Evolutionary conservation across 1,284 basidiomycete genomes (phyloP).

Genomic region (Ganoderma lingzhi): DNA sequence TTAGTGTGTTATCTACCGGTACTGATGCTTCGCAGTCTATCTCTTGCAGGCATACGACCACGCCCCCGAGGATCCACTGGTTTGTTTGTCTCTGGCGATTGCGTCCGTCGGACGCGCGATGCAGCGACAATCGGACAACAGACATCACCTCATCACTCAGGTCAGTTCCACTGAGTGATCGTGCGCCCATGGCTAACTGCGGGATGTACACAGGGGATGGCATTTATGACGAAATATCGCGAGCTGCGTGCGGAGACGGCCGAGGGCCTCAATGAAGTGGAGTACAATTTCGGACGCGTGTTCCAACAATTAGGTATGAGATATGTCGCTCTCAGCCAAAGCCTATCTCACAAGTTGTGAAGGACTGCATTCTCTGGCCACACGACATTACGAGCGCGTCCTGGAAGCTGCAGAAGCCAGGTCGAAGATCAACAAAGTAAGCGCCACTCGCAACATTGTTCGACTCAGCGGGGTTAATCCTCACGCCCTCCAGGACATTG

Average conservation of each 20-base stretch:
- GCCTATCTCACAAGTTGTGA: background rate
- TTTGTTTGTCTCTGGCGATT: conserved; percentile 85
- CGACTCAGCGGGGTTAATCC: background rate
- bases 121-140: conserved; percentile 94
- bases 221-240: conserved; percentile 84
- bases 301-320: conserved; percentile 89
- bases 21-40: conserved; percentile 72
- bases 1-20: background rate
- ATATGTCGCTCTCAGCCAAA: background rate
- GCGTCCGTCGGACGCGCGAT: conserved; percentile 87
- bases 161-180: conserved; percentile 44
- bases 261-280: conserved; percentile 75
- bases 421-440: conserved; percentile 33
- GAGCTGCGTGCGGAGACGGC: conserved; percentile 54
- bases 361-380: conserved; percentile 85
- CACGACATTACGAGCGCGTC: conserved; percentile 84
- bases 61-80: conserved; percentile 83
- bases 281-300: conserved; percentile 91
- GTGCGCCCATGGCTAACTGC: conserved; percentile 40
- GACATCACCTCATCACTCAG: conserved; percentile 87
- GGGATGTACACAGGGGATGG: conserved; percentile 66
- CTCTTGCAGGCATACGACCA: conserved; percentile 89
- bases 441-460: conserved; percentile 18
- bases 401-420: conserved; percentile 63
- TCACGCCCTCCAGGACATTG: conserved; percentile 43